Conservation (phyloP, 768 basidiomycete species). For the Mycena leptocephala region DNA sequence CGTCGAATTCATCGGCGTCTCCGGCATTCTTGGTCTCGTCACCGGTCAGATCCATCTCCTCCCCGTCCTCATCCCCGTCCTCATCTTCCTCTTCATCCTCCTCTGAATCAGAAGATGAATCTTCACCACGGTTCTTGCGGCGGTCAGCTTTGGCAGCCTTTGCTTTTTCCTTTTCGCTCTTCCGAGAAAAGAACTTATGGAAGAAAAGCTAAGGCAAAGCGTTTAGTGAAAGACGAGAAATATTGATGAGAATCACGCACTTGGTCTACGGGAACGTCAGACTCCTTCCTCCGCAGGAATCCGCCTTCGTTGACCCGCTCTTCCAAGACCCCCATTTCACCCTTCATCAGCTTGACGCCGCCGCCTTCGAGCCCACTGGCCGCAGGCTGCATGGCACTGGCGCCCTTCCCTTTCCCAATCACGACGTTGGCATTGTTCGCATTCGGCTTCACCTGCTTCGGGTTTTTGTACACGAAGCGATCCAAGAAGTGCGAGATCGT, state of each 20-base stretch:
- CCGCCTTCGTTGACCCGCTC: constrained; percentile 79
- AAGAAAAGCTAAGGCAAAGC: constrained; percentile 80
- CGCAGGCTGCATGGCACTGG: constrained; percentile 96
- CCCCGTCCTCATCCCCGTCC: constrained; percentile 60
- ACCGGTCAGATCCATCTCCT: constrained; percentile 50
- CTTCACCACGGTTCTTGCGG: constrained; percentile 51
- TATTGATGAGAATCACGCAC: constrained; percentile 53
- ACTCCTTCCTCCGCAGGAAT: constrained; percentile 79
- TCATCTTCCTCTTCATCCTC: constrained; percentile 58
- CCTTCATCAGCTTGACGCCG: constrained; percentile 81
- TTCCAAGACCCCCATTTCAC: constrained; percentile 63
- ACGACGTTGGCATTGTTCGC: constrained; percentile 47
- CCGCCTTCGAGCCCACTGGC: constrained; percentile 74
- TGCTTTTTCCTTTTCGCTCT: constrained; percentile 69
- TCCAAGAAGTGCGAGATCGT: constrained; percentile 97
- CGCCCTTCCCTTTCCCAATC: constrained; percentile 72
- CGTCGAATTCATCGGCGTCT: constrained; percentile 46
- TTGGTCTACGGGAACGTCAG: constrained; percentile 91
- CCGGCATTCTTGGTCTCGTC: constrained; percentile 47
- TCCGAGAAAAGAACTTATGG: constrained; percentile 89
- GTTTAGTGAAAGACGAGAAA: background rate
- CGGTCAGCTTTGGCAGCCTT: constrained; percentile 59
- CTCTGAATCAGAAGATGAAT: constrained; percentile 57
- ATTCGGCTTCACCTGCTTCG: constrained; percentile 73
- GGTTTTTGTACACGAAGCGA: constrained; percentile 97